Evolutionary conservation across 805 yeast species (phyloP), one percentile per base, ranked within the genome.

Genomic region (Barnettozyma wickerhamii): DNA sequence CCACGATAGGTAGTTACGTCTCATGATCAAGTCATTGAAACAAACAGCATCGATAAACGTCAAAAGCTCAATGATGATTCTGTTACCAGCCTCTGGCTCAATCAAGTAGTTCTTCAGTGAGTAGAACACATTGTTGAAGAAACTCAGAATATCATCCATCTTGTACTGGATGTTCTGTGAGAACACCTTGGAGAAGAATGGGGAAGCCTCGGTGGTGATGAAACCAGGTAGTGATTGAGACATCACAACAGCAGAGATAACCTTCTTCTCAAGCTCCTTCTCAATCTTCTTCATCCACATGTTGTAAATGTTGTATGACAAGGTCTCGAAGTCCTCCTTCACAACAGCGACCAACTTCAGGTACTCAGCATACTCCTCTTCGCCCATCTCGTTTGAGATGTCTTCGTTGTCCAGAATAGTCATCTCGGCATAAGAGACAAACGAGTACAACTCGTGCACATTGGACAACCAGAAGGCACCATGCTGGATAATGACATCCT

Each of bases 391-490:
- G 45, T 77, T 78, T 33, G 84, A 74, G 47, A 87, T 74, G 5
- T 81, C 74, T 58, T 85, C 95, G 57, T 87, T 88, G 34, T 86
- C 90, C 37, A 86, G 67, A 46, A 93, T 87, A n/a, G 95, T 88
- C 45, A 80, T 78, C 63, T 91, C 95, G 3, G 98, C 98, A 63
- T 88, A 85, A 13, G 90, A 79, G 44, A 91, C 95, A 70, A 93
- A 93, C 4, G 98, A 89, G 63, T 85, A 86, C 55, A 93, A 74
- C 60, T 93, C 98, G 60, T 93, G 96, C 3, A 95, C 90, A 65
- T 93, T 93, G 4, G 97, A 86, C 49, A 93, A 72, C 99, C 99
- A 93, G 70, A 90, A 93, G 0, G 97, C 95, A 51, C 96, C 98
- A 53, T 88, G 88, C 35, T 88, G 79, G 55, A 90, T 81, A 6